Base-by-base conservation (phyloP, 164 flowering plant species). In the Tetracentron sinense region DNA sequence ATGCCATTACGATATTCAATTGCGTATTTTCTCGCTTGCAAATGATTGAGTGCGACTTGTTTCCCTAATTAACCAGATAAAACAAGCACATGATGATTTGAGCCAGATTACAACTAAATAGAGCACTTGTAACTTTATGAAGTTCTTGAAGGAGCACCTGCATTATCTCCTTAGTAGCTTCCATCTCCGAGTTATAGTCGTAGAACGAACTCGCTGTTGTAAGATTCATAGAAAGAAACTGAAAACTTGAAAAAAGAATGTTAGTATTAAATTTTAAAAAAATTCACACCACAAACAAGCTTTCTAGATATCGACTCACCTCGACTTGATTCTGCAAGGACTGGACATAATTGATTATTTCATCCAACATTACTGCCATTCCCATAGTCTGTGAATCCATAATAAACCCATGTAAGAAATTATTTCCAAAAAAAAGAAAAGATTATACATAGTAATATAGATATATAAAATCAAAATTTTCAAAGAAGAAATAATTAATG, bases 301-400 rank as follows among this genome's bases (percentile, higher is more conserved):
- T 38, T 1, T 38, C 7, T 27, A 16, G 17, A 23, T 16, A 2
- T 42, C 7, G 6, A 49, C 76, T 74, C 65, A 85, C 87, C 81
- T 83, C 87, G 23, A 83, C 82, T 63, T 85, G 87, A 55, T 81
- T 79, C 62, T 82, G 85, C 61, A 85, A 63, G n/a, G 90, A 81
- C 30, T 80, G 71, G 16, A 83, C 83, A 46, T 85, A 82, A 49
- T 78, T 77, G 29, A 78, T 83, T 52, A 83, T 81, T 46, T 83
- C 90, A 70, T 85, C 90, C 58, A 85, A 66, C 90, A 83, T 80
- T 22, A 85, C 88, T 1, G 90, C 82, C 88, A 83, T 81, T 60
- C 90, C 90, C 90, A 85, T 83, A 20, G 90, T 80, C 90, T 85
- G 72, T 64, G 70, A 30, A 59, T 33, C 54, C 27, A 60, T 42